A percentile compares a stretch with the other conserved stretches of the same genome.
phyloP scores from a whole-genome alignment of 1,139 yeast species.

The Pneumocystis jirovecii region DNA sequence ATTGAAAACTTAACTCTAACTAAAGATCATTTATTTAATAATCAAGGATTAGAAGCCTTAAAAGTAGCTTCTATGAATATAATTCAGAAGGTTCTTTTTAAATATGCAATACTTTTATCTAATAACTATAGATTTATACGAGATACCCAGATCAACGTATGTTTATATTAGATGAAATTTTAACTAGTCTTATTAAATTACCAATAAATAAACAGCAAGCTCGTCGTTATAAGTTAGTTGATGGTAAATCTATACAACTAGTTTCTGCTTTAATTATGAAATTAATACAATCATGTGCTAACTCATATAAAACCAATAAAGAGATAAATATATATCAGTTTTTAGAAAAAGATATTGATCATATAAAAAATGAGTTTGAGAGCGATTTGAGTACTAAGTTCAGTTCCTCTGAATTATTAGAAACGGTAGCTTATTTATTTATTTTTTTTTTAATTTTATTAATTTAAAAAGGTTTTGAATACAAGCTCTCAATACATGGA shows the following conservation, averaged over 20 bases:
- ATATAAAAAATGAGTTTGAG: constrained; percentile 9
- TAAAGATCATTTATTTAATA: neutral
- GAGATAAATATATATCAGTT: constrained; percentile 22
- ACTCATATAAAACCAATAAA: neutral
- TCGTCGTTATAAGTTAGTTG: constrained; percentile 30
- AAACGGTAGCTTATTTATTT: neutral
- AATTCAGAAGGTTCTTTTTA: constrained; percentile 21
- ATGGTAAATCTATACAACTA: constrained; percentile 37
- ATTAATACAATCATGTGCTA: constrained; percentile 29
- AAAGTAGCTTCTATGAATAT: constrained; percentile 28
- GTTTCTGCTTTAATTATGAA: constrained; percentile 33
- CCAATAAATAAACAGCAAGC: constrained; percentile 32
- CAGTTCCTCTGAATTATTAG: neutral
- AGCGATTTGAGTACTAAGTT: neutral
- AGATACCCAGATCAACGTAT: constrained; percentile 37
- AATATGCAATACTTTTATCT: neutral
- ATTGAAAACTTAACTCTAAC: constrained; percentile 15
- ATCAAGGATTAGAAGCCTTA: constrained; percentile 22
- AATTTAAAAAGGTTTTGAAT: constrained; percentile 3
- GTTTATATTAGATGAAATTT: constrained; percentile 45
- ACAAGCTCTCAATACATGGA: constrained; percentile 19
- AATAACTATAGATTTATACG: constrained; percentile 28
- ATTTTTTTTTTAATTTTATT: neutral
- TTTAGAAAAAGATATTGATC: constrained; percentile 10
- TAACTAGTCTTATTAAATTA: constrained; percentile 37